Evolutionary conservation across 495 filamentous ascomycete species (phyloP).

Genomic region (Entonaema liquescens): DNA sequence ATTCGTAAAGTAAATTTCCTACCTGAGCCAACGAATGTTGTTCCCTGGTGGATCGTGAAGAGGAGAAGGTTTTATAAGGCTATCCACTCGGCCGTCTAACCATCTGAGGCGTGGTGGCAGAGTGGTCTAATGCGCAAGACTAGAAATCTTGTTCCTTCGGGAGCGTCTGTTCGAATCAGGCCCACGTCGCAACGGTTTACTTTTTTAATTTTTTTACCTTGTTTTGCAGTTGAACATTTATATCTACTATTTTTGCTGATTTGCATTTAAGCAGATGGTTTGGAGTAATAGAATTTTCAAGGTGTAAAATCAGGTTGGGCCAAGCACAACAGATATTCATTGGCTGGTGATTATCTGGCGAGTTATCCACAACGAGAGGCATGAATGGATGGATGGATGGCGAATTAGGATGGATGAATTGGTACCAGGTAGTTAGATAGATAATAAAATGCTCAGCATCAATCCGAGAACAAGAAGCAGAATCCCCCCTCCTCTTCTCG

Average conservation of each 20-base stretch:
- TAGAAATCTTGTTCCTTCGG: conserved; percentile 5
- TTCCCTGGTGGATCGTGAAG: neutral
- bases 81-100: neutral
- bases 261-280: too few relatives aligned
- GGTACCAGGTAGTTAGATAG: too few relatives aligned
- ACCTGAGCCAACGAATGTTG: too few relatives aligned
- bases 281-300: too few relatives aligned
- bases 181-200: neutral
- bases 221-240: neutral
- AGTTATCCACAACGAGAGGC: neutral
- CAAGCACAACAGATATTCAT: too few relatives aligned
- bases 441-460: neutral
- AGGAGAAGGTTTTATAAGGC: neutral
- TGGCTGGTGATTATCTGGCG: too few relatives aligned
- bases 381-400: too few relatives aligned
- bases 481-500: too few relatives aligned
- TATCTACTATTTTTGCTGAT: neutral
- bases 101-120: neutral
- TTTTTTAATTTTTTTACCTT: neutral
- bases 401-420: neutral
- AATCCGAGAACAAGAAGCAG: neutral
- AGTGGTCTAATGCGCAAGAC: conserved; percentile 5
- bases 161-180: conserved; percentile 3
- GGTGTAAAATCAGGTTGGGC: too few relatives aligned
- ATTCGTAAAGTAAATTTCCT: too few relatives aligned